These are phyloP conservation scores for Hippophae rhamnoides DNA, from an alignment of 306 rosid species.

Conservation along the genomic window DNA sequence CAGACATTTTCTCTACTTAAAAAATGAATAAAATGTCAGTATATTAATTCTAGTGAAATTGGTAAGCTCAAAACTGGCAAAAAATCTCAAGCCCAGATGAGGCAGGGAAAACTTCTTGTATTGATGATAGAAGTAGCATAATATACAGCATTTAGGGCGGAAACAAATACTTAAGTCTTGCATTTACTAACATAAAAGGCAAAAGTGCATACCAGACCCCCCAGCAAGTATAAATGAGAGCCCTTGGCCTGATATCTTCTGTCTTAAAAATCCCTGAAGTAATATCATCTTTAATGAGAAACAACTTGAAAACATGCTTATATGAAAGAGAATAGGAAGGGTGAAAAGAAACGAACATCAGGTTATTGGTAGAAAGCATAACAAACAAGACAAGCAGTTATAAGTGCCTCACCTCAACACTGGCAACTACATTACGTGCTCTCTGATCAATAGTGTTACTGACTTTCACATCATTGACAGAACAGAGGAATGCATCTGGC, in stretches of 20 bases:
- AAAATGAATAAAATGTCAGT: too few species aligned
- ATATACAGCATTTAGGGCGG: too few species aligned
- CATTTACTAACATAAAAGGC: too few species aligned
- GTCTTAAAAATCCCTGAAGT: constrained; percentile 75
- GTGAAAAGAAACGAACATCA: background rate
- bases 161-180: too few species aligned
- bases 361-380: background rate
- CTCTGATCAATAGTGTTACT: constrained; percentile 70
- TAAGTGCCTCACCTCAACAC: constrained; percentile 62
- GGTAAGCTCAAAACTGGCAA: too few species aligned
- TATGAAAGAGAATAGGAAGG: background rate
- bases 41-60: too few species aligned
- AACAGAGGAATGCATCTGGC: constrained; percentile 99
- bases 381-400: background rate
- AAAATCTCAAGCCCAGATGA: too few species aligned
- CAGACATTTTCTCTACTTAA: too few species aligned
- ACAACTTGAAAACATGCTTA: background rate
- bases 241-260: constrained; percentile 94
- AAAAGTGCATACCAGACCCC: constrained; percentile 64
- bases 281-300: constrained; percentile 7
- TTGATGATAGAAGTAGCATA: too few species aligned
- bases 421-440: constrained; percentile 61
- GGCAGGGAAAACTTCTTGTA: too few species aligned
- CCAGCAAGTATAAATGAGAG: constrained; percentile 85
- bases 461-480: constrained; percentile 90